Evolutionary conservation across 139 green algal genomes (phyloP).

Genomic region (Nannochloris sp.): DNA sequence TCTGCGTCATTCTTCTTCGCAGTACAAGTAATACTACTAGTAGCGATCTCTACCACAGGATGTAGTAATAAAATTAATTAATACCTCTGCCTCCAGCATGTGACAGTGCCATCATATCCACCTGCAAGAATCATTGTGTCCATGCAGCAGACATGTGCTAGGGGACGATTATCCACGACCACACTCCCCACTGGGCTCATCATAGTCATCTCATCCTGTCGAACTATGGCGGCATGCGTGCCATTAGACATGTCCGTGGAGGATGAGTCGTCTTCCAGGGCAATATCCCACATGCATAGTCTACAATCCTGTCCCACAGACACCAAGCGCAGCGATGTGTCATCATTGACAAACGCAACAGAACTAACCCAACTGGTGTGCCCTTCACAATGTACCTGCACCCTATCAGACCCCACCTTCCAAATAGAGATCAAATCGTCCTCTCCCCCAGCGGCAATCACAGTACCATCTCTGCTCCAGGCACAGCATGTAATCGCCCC

Average conservation of each 20-base stretch:
- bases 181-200: not conserved
- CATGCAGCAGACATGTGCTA: not conserved
- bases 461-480: conserved; percentile 72
- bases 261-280: not conserved
- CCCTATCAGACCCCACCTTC: conserved; percentile 29
- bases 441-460: conserved; percentile 77
- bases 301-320: conserved; percentile 71
- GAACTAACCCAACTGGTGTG: conserved; percentile 71
- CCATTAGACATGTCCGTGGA: not conserved
- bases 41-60: too few species aligned
- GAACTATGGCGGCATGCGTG: not conserved
- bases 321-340: conserved; percentile 36
- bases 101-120: not conserved
- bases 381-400: conserved; percentile 66
- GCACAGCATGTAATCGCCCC: conserved; percentile 73
- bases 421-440: conserved; percentile 84
- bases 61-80: not conserved
- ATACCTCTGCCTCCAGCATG: not conserved
- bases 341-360: conserved; percentile 64
- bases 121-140: not conserved
- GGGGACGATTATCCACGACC: not conserved
- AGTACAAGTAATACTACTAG: too few species aligned
- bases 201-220: not conserved
- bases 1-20: too few species aligned
- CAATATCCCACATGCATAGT: conserved; percentile 79